Conservation (phyloP, 176 grass and related monocot genomes). For the Secale cereale region DNA sequence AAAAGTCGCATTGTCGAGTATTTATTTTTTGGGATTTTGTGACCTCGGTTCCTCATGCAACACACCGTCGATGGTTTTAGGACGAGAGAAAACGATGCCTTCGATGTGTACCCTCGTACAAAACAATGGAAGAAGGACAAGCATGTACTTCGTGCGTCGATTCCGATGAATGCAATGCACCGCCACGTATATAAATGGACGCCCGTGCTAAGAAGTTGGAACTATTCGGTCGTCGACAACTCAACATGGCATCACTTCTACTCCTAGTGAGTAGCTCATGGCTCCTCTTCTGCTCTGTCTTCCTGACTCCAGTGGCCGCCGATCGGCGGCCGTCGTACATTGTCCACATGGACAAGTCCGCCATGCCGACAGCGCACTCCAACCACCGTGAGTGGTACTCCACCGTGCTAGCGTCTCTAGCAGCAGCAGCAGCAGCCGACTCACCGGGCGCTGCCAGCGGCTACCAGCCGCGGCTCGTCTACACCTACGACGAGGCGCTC, state of each 20-base stretch:
- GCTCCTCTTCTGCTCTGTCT: not conserved
- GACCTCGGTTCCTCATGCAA: not conserved
- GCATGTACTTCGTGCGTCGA: not conserved
- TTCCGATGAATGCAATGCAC: not conserved
- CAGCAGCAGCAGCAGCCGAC: not conserved
- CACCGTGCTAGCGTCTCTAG: slow-evolving; percentile 2
- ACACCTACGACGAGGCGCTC: slow-evolving; percentile 44
- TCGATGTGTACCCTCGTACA: not conserved
- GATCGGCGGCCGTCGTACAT: slow-evolving; percentile 14
- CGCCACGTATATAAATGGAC: not conserved
- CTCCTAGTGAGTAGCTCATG: slow-evolving; percentile 8
- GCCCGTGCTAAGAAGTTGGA: not conserved
- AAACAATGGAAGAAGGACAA: not conserved
- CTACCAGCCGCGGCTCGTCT: slow-evolving; percentile 10
- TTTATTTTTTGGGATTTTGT: not conserved
- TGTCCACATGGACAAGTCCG: slow-evolving; percentile 58
- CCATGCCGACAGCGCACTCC: slow-evolving; percentile 24
- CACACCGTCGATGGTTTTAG: not conserved
- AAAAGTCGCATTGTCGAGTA: too few relatives aligned
- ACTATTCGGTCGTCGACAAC: not conserved
- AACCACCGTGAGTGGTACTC: slow-evolving; percentile 39
- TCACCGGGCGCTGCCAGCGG: not conserved
- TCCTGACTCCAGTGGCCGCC: not conserved
- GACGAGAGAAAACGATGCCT: not conserved
- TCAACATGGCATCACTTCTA: not conserved